These are phyloP conservation scores for Eragrostis curvula DNA, from an alignment of 176 grass and related monocot species.

Conservation along the genomic window DNA sequence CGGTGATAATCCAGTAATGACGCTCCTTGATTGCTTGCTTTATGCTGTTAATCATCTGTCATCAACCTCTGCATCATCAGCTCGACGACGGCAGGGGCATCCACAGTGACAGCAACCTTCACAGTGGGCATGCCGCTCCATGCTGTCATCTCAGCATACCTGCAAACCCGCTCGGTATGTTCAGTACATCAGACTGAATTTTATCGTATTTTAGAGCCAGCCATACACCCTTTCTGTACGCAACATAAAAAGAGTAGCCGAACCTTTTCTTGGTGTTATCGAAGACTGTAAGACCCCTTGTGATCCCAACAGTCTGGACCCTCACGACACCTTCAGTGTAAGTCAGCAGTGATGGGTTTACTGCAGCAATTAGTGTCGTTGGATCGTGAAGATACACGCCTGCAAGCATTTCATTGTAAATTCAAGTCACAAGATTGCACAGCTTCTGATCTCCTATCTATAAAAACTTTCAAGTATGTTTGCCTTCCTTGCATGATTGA, in stretches of 20 bases:
- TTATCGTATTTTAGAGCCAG: neutral
- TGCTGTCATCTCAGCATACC: slow-evolving; percentile 65
- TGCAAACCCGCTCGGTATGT: slow-evolving; percentile 13
- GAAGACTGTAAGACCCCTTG: slow-evolving; percentile 76
- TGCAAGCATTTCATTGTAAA: slow-evolving; percentile 46
- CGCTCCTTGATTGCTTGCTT: neutral
- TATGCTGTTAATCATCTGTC: slow-evolving; percentile 20
- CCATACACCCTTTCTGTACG: neutral
- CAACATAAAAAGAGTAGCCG: neutral
- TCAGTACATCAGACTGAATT: neutral
- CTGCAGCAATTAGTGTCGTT: slow-evolving; percentile 69
- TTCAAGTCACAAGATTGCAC: slow-evolving; percentile 32
- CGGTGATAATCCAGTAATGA: neutral
- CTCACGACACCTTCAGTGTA: slow-evolving; percentile 82
- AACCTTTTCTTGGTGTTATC: slow-evolving; percentile 85
- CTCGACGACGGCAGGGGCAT: slow-evolving; percentile 61
- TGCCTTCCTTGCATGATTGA: neutral
- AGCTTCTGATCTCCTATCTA: neutral
- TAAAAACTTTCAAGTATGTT: neutral
- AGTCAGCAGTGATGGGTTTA: slow-evolving; percentile 86
- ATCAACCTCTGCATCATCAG: slow-evolving; percentile 78
- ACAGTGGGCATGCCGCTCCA: slow-evolving; percentile 72
- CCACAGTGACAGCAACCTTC: slow-evolving; percentile 86
- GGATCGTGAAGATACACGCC: slow-evolving; percentile 96
- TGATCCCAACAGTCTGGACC: slow-evolving; percentile 83